Base-by-base conservation (phyloP, 2,329 filamentous ascomycete genomes). In the Tolypocladium capitatum region DNA sequence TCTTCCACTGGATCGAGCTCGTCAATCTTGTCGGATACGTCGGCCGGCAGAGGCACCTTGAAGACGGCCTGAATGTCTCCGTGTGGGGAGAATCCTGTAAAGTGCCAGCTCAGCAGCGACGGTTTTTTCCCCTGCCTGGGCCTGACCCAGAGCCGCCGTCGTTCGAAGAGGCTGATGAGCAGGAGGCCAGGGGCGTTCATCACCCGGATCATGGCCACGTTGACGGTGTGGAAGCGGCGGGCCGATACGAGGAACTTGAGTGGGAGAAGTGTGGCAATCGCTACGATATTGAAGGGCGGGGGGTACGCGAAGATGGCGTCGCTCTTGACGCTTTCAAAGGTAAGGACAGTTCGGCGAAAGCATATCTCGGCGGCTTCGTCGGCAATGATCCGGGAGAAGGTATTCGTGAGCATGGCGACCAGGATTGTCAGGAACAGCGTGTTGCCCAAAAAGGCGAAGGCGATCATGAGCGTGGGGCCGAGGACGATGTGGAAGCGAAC, bases 391-490 rank as follows among this genome's bases (percentile, higher is more conserved):
- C 77, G 80, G 47, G 78, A 79, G 58, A 86, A 86, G 0, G 82
- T 86, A 58, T 84, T 85, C 49, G 76, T 82, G 31, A 87, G 73
- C 66, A 86, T 84, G 18, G 83, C 83, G 1, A 87, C 81, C 2
- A 86, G 71, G 52, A 87, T 83, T 1, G 83, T 86, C 36, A 86
- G 68, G 65, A 87, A 86, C 35, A 87, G 72, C 0, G 81, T 86
- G 61, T 87, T 86, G 45, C 83, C 83, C 8, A 87, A 68, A 57
- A 86, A 86, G 5, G 83, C 81, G 61, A 86, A 87, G 4, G 77
- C 72, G 49, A 86, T 74, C 76, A 86, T 86, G 10, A 87, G 68
- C 0, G 76, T 69, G 0, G 83, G 83, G 0, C 83, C 83, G 3
- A 86, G 71, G 24, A 84, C 64, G 61, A 76, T 69, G 59, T 87